These are phyloP conservation scores for Chlorella ohadii DNA, from an alignment of 139 green algal species.

Conservation along the genomic window DNA sequence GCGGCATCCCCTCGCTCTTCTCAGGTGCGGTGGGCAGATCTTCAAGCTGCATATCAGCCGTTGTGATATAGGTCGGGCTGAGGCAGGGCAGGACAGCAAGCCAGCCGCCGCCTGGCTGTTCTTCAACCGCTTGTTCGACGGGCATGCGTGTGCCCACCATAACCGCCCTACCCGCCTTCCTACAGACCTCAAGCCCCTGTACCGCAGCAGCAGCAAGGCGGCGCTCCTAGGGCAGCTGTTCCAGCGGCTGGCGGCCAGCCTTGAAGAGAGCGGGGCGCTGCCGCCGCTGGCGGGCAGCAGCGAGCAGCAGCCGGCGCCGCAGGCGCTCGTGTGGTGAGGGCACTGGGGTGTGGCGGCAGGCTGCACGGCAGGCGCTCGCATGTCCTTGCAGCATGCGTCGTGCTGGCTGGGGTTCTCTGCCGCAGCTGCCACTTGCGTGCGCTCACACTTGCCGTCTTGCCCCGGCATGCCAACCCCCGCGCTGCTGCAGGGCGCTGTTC, in stretches of 20 bases:
- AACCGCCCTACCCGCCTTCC: not conserved
- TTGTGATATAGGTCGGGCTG: too few species aligned
- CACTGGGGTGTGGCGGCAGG: too few species aligned
- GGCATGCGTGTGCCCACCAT: too few species aligned
- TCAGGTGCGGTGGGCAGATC: too few species aligned
- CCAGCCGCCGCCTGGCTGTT: too few species aligned
- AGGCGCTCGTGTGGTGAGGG: constrained; percentile 62
- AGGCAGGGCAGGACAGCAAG: too few species aligned
- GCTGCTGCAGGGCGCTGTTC: constrained; percentile 64
- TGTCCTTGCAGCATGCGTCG: not conserved
- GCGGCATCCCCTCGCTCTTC: constrained; percentile 97
- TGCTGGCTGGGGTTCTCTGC: too few species aligned
- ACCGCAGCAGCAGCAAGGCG: constrained; percentile 58
- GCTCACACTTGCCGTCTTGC: too few species aligned
- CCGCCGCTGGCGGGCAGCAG: constrained; percentile 8
- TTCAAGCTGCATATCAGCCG: too few species aligned
- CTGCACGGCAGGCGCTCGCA: not conserved
- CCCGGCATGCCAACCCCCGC: not conserved
- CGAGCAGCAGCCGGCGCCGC: constrained; percentile 22
- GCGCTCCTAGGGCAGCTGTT: constrained; percentile 48
- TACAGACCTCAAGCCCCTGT: constrained; percentile 85
- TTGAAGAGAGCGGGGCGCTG: constrained; percentile 30
- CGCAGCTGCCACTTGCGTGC: too few species aligned
- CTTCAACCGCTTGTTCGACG: too few species aligned
- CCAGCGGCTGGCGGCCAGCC: constrained; percentile 18